Conservation (phyloP, 805 yeast genomes). For the Saturnispora besseyi region DNA sequence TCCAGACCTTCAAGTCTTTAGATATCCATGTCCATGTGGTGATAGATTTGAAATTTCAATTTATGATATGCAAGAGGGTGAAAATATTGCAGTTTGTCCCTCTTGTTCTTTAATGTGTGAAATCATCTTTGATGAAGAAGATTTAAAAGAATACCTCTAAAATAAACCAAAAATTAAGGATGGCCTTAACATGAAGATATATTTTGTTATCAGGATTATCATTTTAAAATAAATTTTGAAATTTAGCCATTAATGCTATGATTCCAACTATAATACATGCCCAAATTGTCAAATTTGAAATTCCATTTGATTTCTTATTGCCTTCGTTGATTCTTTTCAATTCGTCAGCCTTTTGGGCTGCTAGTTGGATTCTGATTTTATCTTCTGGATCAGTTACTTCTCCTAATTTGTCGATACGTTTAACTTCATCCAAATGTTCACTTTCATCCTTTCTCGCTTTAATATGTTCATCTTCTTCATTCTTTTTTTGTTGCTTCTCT, state of each 20-base stretch:
- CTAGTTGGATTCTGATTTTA: conserved; percentile 38
- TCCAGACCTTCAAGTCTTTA: conserved; percentile 68
- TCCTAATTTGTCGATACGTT: conserved; percentile 18
- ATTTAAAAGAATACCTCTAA: conserved; percentile 36
- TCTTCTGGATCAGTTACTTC: conserved; percentile 59
- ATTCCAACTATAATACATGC: conserved; percentile 2
- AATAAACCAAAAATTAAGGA: background rate
- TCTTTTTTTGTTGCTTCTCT: background rate
- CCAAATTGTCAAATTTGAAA: background rate
- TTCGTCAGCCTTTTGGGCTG: background rate
- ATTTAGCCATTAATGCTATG: conserved; percentile 1
- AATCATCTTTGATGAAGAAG: conserved; percentile 73
- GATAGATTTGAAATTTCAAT: conserved; percentile 81
- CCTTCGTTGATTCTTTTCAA: background rate
- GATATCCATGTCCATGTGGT: conserved; percentile 98
- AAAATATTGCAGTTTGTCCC: conserved; percentile 93
- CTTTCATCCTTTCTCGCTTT: conserved; percentile 19
- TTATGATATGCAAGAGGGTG: conserved; percentile 84
- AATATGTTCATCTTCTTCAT: background rate
- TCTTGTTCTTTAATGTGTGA: conserved; percentile 90
- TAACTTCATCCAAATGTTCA: conserved; percentile 7
- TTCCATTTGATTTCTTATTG: background rate
- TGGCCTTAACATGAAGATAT: background rate
- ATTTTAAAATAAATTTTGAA: background rate
- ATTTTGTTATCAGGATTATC: background rate